Evolutionary conservation across 108 stramenopile genomes (phyloP).

Genomic region (Cyclotella sp.): DNA sequence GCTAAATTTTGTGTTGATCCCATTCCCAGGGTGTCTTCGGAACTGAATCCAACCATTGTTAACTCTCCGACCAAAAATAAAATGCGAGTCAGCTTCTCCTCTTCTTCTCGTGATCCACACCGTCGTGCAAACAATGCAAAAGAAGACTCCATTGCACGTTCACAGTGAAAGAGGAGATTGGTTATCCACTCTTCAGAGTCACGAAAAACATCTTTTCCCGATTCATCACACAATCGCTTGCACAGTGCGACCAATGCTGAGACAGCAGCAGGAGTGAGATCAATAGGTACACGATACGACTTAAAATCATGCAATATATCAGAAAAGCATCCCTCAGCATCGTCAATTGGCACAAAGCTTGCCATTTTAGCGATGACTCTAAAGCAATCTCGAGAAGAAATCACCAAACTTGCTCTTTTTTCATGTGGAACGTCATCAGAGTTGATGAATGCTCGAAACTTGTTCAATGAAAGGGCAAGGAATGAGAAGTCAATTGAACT

Average conservation of each 20-base stretch:
- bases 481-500: conserved; percentile 56
- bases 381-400: conserved; percentile 51
- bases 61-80: conserved; percentile 74
- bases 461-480: conserved; percentile 59
- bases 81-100: conserved; percentile 26
- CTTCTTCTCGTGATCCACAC: conserved; percentile 8
- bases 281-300: conserved; percentile 56
- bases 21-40: conserved; percentile 48
- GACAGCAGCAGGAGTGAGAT: conserved; percentile 63
- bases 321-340: conserved; percentile 34
- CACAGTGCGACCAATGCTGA: conserved; percentile 55
- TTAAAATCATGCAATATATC: conserved; percentile 49
- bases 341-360: conserved; percentile 38
- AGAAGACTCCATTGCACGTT: conserved; percentile 35
- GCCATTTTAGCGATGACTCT: conserved; percentile 66
- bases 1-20: conserved; percentile 19
- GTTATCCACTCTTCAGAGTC: conserved; percentile 61
- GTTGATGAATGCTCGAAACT: conserved; percentile 44
- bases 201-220: conserved; percentile 43
- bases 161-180: conserved; percentile 44
- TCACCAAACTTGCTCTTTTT: conserved; percentile 28
- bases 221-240: conserved; percentile 48
- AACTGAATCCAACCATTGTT: conserved; percentile 72
- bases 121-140: conserved; percentile 22
- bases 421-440: conserved; percentile 26